Base-by-base conservation (phyloP, 140 eudicot species). In the Senecio squalidus region DNA sequence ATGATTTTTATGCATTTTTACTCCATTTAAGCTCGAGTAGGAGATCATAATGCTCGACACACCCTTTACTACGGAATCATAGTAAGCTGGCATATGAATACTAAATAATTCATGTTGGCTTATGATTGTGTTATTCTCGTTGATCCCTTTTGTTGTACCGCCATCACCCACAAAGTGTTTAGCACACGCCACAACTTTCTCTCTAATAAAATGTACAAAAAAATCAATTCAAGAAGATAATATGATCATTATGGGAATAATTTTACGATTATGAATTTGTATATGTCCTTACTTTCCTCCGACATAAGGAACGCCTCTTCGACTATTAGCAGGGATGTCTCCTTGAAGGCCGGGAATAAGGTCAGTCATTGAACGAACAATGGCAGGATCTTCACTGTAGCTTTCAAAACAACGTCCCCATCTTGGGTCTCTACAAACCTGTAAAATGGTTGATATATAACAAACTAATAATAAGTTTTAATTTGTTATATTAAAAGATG, bases 41-140 rank as follows among this genome's bases (percentile, higher is more conserved):
- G 96, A 84, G 33, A 73, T 78, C 96, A 88, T 88, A 29, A 88
- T 45, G 5, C 90, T 75, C 1, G 87, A 18, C 84, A n/a, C 94
- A 1, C 96, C 96, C 55, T 84, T 81, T 60, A 56, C 27, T 20
- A 88, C 74, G n/a, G 94, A 68, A 51, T 76, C 75, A 14, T 66
- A 78, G 64, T 88, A 88, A 13, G 78, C 82, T 2, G 90, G 90
- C 96, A 88, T 88, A 55, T 88, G 96, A 50, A 81, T 88, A 70
- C 84, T 74, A 27, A 56, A 65, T 66, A 88, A 68, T 34, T 70
- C 84, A 36, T 76, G 64, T 50, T 47, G 67, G 49, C 55, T 60
- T 23, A 70, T 59, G 5, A 80, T 59, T 1, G 96, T 88, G 57
- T 88, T 66, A 66, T 84, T 84, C 72, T 67, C 84, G 15, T 84